These are phyloP conservation scores for Dioscorea dumetorum DNA, from an alignment of 106 monocot genomes.

Conservation along the genomic window DNA sequence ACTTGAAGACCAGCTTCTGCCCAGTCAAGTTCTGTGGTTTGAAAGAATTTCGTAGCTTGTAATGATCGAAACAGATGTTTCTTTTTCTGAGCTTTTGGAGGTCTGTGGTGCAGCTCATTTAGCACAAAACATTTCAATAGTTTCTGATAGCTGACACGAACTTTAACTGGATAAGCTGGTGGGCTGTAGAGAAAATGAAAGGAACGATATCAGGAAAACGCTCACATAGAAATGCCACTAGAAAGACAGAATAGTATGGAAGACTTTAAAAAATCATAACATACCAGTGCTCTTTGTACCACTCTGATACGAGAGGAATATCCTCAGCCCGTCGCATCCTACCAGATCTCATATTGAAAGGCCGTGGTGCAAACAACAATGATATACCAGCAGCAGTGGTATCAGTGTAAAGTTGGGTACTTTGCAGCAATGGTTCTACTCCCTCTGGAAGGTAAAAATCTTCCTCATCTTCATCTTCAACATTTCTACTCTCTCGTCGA, in stretches of 20 bases:
- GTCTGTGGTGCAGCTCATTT: slow-evolving; percentile 96
- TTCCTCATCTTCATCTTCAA: slow-evolving; percentile 81
- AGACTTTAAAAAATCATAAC: background rate
- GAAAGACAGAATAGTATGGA: too few species aligned
- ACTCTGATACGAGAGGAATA: slow-evolving; percentile 98
- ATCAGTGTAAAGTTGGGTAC: slow-evolving; percentile 85
- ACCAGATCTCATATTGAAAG: slow-evolving; percentile 96
- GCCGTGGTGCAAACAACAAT: slow-evolving; percentile 88
- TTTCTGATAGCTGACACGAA: slow-evolving; percentile 99
- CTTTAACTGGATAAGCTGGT: slow-evolving; percentile 98
- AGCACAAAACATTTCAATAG: slow-evolving; percentile 95
- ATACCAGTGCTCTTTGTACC: slow-evolving; percentile 99
- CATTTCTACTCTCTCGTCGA: slow-evolving; percentile 59
- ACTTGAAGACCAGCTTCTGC: slow-evolving; percentile 99
- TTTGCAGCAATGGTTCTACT: slow-evolving; percentile 72
- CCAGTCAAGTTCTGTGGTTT: slow-evolving; percentile 97
- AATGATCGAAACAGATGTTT: slow-evolving; percentile 93
- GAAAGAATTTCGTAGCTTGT: slow-evolving; percentile 97
- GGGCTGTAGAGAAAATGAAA: slow-evolving; percentile 54
- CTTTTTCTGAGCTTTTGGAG: slow-evolving; percentile 99
- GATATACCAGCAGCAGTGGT: slow-evolving; percentile 95
- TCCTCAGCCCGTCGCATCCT: slow-evolving; percentile 88
- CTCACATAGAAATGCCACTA: too few species aligned
- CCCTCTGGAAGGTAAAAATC: slow-evolving; percentile 83
- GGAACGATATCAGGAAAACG: background rate